Percentiles rank a stretch among this genome's conserved stretches.
Evolutionary conservation across 768 basidiomycete genomes (phyloP).

Genomic region (Saitozyma podzolica): DNA sequence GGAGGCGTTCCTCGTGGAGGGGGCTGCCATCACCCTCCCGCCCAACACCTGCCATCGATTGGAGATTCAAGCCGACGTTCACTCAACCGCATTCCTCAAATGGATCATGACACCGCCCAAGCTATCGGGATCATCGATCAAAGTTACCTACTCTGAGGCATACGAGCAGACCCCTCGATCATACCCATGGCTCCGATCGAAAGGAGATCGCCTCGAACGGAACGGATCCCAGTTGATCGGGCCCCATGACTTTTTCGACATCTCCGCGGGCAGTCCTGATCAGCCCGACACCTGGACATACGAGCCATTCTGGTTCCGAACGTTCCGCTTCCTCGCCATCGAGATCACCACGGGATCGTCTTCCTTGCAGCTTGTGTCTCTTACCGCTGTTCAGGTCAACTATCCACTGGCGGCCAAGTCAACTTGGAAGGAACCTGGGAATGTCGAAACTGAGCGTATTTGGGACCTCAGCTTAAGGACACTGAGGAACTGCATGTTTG

Average conservation of each 20-base stretch:
- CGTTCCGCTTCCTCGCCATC: slow-evolving; percentile 9
- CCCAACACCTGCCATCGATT: slow-evolving; percentile 9
- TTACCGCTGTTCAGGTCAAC: slow-evolving; percentile 21
- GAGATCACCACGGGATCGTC: slow-evolving; percentile 8
- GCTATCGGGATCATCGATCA: not conserved
- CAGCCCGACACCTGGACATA: not conserved
- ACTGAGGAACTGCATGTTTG: slow-evolving; percentile 35
- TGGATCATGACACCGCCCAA: not conserved
- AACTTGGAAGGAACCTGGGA: slow-evolving; percentile 14
- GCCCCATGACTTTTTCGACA: too few species aligned
- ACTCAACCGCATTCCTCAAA: slow-evolving; percentile 27
- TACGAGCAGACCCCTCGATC: slow-evolving; percentile 19
- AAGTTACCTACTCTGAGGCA: slow-evolving; percentile 29
- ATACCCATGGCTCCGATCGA: slow-evolving; percentile 16
- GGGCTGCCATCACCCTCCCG: slow-evolving; percentile 5
- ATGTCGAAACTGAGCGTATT: slow-evolving; percentile 17
- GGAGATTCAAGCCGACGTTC: slow-evolving; percentile 24
- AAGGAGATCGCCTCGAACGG: slow-evolving; percentile 15
- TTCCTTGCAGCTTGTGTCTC: slow-evolving; percentile 1
- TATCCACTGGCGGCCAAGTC: slow-evolving; percentile 28
- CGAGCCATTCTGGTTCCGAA: slow-evolving; percentile 17
- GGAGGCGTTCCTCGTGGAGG: not conserved
- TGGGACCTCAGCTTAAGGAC: slow-evolving; percentile 30
- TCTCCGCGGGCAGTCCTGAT: not conserved
- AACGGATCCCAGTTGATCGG: not conserved